Base-by-base conservation (phyloP, 2,329 filamentous ascomycete genomes). In the Coniochaeta hoffmannii region DNA sequence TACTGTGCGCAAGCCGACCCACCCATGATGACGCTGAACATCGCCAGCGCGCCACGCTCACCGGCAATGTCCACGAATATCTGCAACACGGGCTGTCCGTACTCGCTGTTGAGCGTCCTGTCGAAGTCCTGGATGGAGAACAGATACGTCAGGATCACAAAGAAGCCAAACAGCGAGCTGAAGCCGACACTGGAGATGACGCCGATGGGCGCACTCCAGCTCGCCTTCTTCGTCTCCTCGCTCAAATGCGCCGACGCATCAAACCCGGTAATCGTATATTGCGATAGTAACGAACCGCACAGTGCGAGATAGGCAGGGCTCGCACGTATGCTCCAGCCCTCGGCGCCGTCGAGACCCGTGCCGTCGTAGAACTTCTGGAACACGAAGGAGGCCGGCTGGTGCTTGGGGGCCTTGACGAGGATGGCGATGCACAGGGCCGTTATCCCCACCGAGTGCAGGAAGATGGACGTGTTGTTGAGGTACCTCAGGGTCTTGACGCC, bases 51-150 rank as follows among this genome's bases (percentile, higher is more conserved):
- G 4, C 80, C 79, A 50, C 78, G 68, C 55, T 80, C 73, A 3
- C 80, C 80, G 56, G 80, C 80, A 3, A 81, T 65, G 60, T 83
- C 80, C 14, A 83, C 71, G 19, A 84, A 70, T 36, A 84, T 83
- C 66, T 83, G 80, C 4, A 83, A 67, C 5, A 84, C 77, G 0
- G 81, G 81, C 62, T 83, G 79, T 2, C 64, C 71, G 58, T 78
- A 78, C 0, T 59, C 52, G 46, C 72, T 74, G 30, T 61, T 60
- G n/a, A 83, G 58, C 0, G 77, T 80, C 4, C 58, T 53, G 4
- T 76, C 70, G 56, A 83, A 79, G 65, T 83, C 75, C 63, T 84
- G 81, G 60, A 84, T 79, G 4, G 76, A 80, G 65, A 84, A 84
- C 8, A 83, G 67, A 53, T 82, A 75, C 49, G 77, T 73, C 50